phyloP scores from a whole-genome alignment of 2,329 filamentous ascomycete species.

The Bertia moriformis region DNA sequence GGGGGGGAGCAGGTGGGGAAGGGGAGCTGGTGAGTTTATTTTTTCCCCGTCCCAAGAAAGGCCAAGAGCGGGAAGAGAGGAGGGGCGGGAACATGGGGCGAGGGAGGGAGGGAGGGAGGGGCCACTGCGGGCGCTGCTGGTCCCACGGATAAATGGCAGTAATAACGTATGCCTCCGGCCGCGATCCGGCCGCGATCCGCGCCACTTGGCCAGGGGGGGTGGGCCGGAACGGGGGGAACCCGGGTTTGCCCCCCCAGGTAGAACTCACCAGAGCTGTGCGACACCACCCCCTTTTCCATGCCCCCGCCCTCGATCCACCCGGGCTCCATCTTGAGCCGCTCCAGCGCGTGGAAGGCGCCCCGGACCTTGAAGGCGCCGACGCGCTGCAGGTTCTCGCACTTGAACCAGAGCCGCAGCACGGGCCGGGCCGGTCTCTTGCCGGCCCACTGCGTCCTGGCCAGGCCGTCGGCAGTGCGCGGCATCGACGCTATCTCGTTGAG shows the following conservation, averaged over 20 bases:
- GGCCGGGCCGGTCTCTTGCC: constrained; percentile 45
- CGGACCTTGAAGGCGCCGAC: constrained; percentile 87
- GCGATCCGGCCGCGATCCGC: too few relatives aligned
- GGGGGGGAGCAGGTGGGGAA: constrained; percentile 2
- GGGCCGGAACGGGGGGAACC: background rate
- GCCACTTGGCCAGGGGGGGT: background rate
- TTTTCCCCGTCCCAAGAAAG: background rate
- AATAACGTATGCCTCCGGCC: background rate
- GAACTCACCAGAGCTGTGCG: constrained; percentile 67
- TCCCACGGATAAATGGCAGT: too few relatives aligned
- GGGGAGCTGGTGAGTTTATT: background rate
- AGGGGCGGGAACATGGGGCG: too few relatives aligned
- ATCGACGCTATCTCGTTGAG: constrained; percentile 63
- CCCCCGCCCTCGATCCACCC: constrained; percentile 47
- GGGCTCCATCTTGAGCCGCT: constrained; percentile 47
- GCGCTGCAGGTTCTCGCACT: constrained; percentile 85
- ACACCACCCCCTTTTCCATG: constrained; percentile 59
- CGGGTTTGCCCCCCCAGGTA: constrained; percentile 3
- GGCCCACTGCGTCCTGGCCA: constrained; percentile 40
- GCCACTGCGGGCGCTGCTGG: too few relatives aligned
- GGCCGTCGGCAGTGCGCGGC: constrained; percentile 37
- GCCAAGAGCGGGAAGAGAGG: too few relatives aligned
- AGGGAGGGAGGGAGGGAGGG: too few relatives aligned
- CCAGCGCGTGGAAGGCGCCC: constrained; percentile 77
- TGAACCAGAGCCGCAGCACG: constrained; percentile 69